These are phyloP conservation scores for Claviceps digitariae DNA, from an alignment of 2,329 filamentous ascomycete genomes.

Conservation along the genomic window DNA sequence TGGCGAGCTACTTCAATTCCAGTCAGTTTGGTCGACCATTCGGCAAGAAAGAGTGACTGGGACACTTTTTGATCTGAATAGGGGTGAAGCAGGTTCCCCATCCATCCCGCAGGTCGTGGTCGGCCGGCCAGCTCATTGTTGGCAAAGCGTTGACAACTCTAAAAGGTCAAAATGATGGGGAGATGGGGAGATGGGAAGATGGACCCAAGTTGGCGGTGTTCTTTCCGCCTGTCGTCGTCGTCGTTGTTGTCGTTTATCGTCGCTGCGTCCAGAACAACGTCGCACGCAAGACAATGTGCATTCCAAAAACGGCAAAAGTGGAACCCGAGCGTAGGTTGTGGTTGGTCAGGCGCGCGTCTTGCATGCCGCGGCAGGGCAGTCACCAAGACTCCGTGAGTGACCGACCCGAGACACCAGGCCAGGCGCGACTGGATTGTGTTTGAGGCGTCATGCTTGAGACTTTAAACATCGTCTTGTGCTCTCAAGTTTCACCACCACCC, in stretches of 20 bases:
- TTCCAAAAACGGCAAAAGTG: conserved; percentile 6
- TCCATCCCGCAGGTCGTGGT: no score
- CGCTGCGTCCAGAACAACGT: conserved; percentile 3
- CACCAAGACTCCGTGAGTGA: background rate
- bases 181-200: no score
- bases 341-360: conserved; percentile 3
- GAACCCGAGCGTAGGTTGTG: background rate
- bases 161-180: no score
- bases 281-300: conserved; percentile 1
- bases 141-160: no score
- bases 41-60: background rate
- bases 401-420: background rate
- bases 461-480: background rate
- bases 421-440: background rate
- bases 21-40: background rate
- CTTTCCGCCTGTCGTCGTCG: background rate
- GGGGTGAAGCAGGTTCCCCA: no score
- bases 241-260: background rate
- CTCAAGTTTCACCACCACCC: background rate
- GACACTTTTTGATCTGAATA: background rate
- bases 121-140: no score
- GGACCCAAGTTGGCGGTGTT: background rate
- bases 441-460: background rate
- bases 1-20: background rate
- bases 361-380: conserved; percentile 8